Base-by-base conservation (phyloP, 1,284 basidiomycete genomes). In the Cryptococcus sp. region DNA sequence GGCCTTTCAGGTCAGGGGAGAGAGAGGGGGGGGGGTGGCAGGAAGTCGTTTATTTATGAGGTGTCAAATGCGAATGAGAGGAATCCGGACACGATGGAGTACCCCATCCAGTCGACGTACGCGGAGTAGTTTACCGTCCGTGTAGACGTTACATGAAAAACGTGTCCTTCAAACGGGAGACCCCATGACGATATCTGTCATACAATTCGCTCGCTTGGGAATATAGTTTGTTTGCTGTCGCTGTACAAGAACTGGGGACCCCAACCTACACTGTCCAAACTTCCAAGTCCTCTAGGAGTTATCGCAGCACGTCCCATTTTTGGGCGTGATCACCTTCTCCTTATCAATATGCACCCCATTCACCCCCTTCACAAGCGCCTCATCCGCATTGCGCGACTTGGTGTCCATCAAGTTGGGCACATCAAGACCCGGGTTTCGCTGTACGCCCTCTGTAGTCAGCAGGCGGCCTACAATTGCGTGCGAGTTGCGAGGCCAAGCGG, bases 341-440 rank as follows among this genome's bases (percentile, higher is more conserved):
- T 47, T 47, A 33, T 35, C 46, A 18, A 47, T 47, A 35, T 33
- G 46, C 46, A 47, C 46, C 9, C 46, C 46, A 15, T 47, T 35
- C n/a, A 47, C 46, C n/a, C 55, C 57, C 20, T 59, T 53, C 9
- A 50, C 53, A 36, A 73, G 63, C 4, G 71, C 71, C 65, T 73
- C 71, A 55, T 61, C 60, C 40, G 71, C 71, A 46, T 66, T 62
- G 37, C 71, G 59, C 46, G 69, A 71, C 58, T 71, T 66, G 28
- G 35, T 53, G 57, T 73, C 71, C 11, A 62, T 66, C n/a, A 28
- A 62, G 23, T 53, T 53, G 4, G 71, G 69, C 3, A 73, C 66
- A 42, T 71, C 71, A 33, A 73, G 60, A 23, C 68, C 68, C 6
- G 69, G 71, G 49, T 69, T 71, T 20, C 64, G 57, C 65, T 67